phyloP scores from a whole-genome alignment of 75 land plant genomes.

The Sequoia sempervirens region DNA sequence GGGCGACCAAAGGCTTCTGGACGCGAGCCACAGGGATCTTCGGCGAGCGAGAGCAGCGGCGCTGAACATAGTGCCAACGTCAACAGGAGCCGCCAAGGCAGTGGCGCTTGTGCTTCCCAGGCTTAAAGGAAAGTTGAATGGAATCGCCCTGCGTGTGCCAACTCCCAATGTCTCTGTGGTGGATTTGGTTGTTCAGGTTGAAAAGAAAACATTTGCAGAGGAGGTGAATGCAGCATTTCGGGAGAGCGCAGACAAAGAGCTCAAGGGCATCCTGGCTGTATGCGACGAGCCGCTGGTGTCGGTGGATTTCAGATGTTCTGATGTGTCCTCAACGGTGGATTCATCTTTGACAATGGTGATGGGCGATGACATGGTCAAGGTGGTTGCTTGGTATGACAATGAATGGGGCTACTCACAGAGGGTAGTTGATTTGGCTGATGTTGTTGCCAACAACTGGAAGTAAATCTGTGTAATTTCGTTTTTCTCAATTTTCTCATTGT shows the following conservation, averaged over 20 bases:
- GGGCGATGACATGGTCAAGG: constrained; percentile 88
- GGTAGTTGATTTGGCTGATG: constrained; percentile 69
- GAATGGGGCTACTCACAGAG: constrained; percentile 87
- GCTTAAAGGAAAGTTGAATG: constrained; percentile 95
- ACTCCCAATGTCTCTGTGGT: constrained; percentile 97
- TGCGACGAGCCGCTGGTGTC: constrained; percentile 84
- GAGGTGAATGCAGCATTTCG: constrained; percentile 95
- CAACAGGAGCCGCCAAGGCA: constrained; percentile 97
- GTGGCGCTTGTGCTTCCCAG: constrained; percentile 84
- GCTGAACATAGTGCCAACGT: constrained; percentile 93
- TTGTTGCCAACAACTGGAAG: constrained; percentile 69
- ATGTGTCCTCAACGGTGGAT: constrained; percentile 72
- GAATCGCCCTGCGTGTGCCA: constrained; percentile 95
- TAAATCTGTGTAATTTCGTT: background rate
- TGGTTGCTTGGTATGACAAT: constrained; percentile 85
- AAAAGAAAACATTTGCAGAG: constrained; percentile 93
- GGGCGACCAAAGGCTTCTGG: constrained; percentile 92
- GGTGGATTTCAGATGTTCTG: constrained; percentile 69
- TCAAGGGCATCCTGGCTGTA: constrained; percentile 65
- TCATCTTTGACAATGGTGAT: constrained; percentile 77
- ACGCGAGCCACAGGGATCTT: constrained; percentile 92
- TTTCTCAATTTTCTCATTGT: too few relatives aligned
- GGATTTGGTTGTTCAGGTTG: constrained; percentile 85
- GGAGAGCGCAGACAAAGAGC: constrained; percentile 57
- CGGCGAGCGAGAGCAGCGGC: constrained; percentile 93